A percentile compares a stretch with the other conserved stretches of the same genome.
Conservation (phyloP, 331 rosid genomes). For the Rosa hybrid region DNA sequence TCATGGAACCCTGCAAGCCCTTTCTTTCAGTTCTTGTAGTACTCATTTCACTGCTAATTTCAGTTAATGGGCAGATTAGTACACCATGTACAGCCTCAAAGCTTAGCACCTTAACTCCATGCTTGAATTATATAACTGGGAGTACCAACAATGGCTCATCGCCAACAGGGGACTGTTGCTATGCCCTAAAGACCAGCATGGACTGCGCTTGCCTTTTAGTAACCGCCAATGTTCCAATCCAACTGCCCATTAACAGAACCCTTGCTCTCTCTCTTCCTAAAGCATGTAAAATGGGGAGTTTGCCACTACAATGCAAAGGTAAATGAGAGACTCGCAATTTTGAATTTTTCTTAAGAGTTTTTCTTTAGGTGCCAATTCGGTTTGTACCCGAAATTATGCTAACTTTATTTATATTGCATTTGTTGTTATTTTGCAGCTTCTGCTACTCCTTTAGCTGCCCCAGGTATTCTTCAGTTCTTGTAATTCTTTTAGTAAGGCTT, state of each 20-base stretch:
- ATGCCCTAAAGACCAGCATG: constrained; percentile 39
- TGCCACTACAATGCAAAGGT: constrained; percentile 68
- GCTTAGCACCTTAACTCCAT: constrained; percentile 73
- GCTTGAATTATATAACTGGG: constrained; percentile 68
- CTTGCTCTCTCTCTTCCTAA: constrained; percentile 52
- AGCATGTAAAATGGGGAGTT: constrained; percentile 50
- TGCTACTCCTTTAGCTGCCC: constrained; percentile 57
- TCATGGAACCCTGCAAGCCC: constrained; percentile 41
- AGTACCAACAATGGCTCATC: constrained; percentile 56
- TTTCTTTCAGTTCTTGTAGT: constrained; percentile 26
- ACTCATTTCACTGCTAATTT: constrained; percentile 15
- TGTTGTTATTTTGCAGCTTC: constrained; percentile 49
- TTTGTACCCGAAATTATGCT: neutral
- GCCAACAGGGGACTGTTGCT: constrained; percentile 56
- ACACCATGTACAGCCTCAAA: constrained; percentile 61
- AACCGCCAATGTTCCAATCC: constrained; percentile 61
- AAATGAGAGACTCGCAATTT: neutral
- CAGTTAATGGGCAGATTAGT: constrained; percentile 45
- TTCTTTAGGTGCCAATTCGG: neutral
- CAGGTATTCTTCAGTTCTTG: constrained; percentile 43
- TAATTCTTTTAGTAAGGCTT: neutral
- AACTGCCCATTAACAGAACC: constrained; percentile 48
- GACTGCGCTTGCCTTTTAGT: constrained; percentile 69
- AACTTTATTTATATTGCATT: neutral
- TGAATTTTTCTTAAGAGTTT: neutral